These are phyloP conservation scores for Glomus cerebriforme DNA, from an alignment of 192 early-diverging fungal genomes.

Conservation along the genomic window DNA sequence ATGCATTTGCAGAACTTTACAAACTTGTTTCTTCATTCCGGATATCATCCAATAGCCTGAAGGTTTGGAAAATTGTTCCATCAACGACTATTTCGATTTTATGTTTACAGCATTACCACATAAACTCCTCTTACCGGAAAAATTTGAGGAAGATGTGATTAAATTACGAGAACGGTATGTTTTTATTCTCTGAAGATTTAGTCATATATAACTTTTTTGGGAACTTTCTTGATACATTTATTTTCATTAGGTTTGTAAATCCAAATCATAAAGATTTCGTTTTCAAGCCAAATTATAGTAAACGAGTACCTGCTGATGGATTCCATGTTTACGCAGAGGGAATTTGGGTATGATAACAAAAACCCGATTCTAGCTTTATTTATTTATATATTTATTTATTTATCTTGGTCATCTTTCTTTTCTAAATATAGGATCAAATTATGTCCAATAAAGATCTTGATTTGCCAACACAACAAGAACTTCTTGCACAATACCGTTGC, in stretches of 20 bases:
- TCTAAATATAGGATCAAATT: slow-evolving; percentile 69
- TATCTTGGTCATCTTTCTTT: background rate
- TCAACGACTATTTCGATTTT: slow-evolving; percentile 92
- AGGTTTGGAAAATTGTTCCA: slow-evolving; percentile 71
- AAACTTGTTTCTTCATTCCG: background rate
- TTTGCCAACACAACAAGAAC: slow-evolving; percentile 96
- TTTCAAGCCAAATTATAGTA: slow-evolving; percentile 84
- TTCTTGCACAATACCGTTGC: slow-evolving; percentile 97
- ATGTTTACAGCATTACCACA: slow-evolving; percentile 89
- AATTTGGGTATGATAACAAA: slow-evolving; percentile 68
- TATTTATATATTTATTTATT: background rate
- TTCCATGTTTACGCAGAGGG: slow-evolving; percentile 88
- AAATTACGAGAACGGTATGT: slow-evolving; percentile 65
- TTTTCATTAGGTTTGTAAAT: slow-evolving; percentile 65
- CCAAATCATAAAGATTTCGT: slow-evolving; percentile 70
- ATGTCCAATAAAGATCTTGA: slow-evolving; percentile 94
- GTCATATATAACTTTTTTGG: background rate
- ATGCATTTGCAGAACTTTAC: background rate
- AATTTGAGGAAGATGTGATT: slow-evolving; percentile 75
- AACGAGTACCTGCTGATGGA: slow-evolving; percentile 94
- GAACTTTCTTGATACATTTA: background rate
- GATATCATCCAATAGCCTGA: slow-evolving; percentile 64
- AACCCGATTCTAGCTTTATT: background rate
- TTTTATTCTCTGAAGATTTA: background rate
- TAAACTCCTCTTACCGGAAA: slow-evolving; percentile 80